These are phyloP conservation scores for Melastoma malabathricum DNA, from an alignment of 345 rosid species.

Conservation along the genomic window DNA sequence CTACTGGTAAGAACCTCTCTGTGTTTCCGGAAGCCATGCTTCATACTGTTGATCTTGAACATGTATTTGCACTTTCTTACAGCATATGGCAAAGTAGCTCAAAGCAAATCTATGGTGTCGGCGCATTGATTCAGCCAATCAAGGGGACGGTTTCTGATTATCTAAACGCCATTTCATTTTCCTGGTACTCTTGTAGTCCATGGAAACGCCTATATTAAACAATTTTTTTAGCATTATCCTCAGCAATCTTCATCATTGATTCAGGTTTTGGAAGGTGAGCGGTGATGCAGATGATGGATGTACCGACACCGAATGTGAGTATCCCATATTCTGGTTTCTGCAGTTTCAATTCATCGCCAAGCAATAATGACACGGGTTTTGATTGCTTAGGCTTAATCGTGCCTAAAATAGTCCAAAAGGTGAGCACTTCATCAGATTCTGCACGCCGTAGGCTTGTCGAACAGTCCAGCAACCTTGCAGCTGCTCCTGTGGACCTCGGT, in stretches of 20 bases:
- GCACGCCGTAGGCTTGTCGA: conserved; percentile 56
- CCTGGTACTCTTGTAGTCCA: conserved; percentile 10
- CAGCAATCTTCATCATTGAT: conserved; percentile 6
- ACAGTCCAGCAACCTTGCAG: conserved; percentile 50
- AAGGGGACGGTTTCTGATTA: conserved; percentile 26
- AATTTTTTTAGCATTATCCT: conserved; percentile 9
- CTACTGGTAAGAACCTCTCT: conserved; percentile 35
- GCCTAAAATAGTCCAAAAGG: conserved; percentile 11
- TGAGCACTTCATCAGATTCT: conserved; percentile 20
- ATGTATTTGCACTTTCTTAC: conserved; percentile 6
- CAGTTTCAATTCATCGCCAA: no score
- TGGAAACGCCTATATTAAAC: conserved; percentile 1
- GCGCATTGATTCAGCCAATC: conserved; percentile 18
- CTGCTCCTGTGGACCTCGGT: conserved; percentile 24
- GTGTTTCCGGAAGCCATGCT: neutral
- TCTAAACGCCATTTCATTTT: conserved; percentile 18
- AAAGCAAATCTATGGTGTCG: conserved; percentile 20
- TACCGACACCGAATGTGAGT: no score
- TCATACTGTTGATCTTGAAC: neutral
- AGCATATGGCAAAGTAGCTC: conserved; percentile 45
- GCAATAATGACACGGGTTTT: neutral
- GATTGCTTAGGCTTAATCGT: conserved; percentile 18
- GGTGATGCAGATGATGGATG: no score
- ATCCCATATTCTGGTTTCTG: no score
- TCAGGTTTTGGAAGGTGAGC: no score